Conservation (phyloP, 306 rosid species). For the Calophaca sinica region DNA sequence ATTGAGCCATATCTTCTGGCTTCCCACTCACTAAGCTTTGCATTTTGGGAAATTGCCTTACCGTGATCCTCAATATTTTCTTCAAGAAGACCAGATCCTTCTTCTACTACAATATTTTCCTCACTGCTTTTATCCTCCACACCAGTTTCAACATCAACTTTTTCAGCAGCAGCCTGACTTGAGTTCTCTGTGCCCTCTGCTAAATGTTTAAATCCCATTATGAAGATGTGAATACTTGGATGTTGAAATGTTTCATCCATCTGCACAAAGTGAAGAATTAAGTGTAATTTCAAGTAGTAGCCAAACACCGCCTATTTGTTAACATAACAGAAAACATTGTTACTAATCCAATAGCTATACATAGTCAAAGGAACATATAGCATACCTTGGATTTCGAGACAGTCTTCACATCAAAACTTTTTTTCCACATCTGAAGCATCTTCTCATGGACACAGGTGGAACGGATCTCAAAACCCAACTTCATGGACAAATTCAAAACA, state of each 20-base stretch:
- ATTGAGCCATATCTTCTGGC: slow-evolving; percentile 82
- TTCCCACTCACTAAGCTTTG: slow-evolving; percentile 78
- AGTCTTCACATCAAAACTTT: slow-evolving; percentile 73
- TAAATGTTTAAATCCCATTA: slow-evolving; percentile 63
- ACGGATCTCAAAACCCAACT: slow-evolving; percentile 96
- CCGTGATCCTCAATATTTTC: slow-evolving; percentile 51
- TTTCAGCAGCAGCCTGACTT: slow-evolving; percentile 39
- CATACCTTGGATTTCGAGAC: slow-evolving; percentile 85
- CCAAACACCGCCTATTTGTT: slow-evolving; percentile 15
- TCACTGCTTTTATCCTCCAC: slow-evolving; percentile 42
- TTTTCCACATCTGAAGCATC: slow-evolving; percentile 93
- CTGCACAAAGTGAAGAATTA: slow-evolving; percentile 56
- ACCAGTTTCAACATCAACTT: slow-evolving; percentile 49
- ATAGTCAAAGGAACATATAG: slow-evolving; percentile 1
- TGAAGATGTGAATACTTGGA: slow-evolving; percentile 84
- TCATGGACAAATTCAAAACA: slow-evolving; percentile 42
- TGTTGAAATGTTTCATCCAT: slow-evolving; percentile 94
- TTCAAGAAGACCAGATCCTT: slow-evolving; percentile 42
- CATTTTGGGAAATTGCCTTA: slow-evolving; percentile 48
- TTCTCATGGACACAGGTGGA: slow-evolving; percentile 82
- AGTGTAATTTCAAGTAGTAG: slow-evolving; percentile 18
- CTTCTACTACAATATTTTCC: slow-evolving; percentile 45
- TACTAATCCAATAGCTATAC: slow-evolving; percentile 2
- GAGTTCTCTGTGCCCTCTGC: slow-evolving; percentile 47
- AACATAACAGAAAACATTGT: neutral